Evolutionary conservation across 257 asterid genomes (phyloP), one percentile per base, ranked within the genome.

Genomic region (Lycium ferocissimum): DNA sequence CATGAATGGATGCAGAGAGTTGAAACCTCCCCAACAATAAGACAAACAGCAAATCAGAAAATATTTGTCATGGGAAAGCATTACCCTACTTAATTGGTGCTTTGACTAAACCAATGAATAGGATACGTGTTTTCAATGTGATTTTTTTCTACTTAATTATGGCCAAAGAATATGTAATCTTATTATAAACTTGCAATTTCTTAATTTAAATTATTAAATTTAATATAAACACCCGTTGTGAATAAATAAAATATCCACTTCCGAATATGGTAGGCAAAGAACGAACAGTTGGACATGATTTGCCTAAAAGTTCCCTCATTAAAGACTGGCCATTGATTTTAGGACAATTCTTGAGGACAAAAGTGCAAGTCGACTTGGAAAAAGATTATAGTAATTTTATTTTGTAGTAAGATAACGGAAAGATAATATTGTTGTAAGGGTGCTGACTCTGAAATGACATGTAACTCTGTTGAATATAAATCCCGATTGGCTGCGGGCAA

Each of bases 401-500:
- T 56, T 26, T 56, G 61, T 1, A 56, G 2, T 40, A 40, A 40
- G 3, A 13, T 63, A 63, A 63, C 70, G 70, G 80, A 5, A n/a
- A 0, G 80, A 45, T 49, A 20, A 2, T 47, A 73, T n/a, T 73
- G n/a, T 47, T 73, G 10, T 75, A 47, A 45, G 43, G 61, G 13
- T 49, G 81, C 61, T 47, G 59, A 75, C 2, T 49, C 20, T 10
- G 5, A 13, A 49, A 49, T 75, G 81, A 75, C 62, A 49, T 75
- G 22, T 49, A 75, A 49, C 20, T 47, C 6, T 11, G 43, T 75
- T 49, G 81, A 47, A 75, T 75, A 12, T 26, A 75, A 75, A 49
- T 75, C 81, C 81, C 20, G 49, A 75, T 75, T 47, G 61, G 43
- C 43, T 73, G 80, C 40, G n/a, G 9, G 58, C 18, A 18, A 33